Evolutionary conservation across 371 early-diverging fungal genomes (phyloP).

Genomic region (Syncephalastrum sp.): DNA sequence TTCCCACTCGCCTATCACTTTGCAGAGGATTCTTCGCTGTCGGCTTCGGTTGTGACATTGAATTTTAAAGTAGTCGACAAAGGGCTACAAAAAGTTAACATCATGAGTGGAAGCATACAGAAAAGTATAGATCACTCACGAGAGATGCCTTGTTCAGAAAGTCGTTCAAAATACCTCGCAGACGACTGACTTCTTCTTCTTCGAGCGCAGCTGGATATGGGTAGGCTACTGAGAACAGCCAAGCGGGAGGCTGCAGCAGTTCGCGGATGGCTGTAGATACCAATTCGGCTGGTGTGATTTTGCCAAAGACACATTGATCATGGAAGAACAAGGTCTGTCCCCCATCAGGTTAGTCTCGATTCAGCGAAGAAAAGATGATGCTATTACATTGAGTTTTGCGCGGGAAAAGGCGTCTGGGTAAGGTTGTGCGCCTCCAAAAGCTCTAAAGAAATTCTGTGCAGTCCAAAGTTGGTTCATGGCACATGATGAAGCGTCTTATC

Average conservation of each 20-base stretch:
- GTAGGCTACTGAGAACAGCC: constrained; percentile 13
- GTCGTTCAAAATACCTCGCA: constrained; percentile 13
- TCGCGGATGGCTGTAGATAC: constrained; percentile 33
- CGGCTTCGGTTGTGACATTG: constrained; percentile 73
- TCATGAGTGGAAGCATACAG: constrained; percentile 3
- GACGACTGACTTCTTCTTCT: constrained; percentile 6
- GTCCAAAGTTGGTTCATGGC: background rate
- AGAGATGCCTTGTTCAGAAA: constrained; percentile 37
- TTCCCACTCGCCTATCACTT: constrained; percentile 67
- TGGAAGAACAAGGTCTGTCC: constrained; percentile 29
- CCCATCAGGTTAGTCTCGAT: background rate
- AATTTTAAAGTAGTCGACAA: constrained; percentile 60
- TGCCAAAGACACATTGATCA: constrained; percentile 38
- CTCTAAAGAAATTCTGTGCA: constrained; percentile 39
- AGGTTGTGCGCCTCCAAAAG: constrained; percentile 46
- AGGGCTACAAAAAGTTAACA: constrained; percentile 28
- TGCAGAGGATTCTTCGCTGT: constrained; percentile 63
- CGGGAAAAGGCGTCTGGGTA: constrained; percentile 57
- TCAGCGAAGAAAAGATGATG: background rate
- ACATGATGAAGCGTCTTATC: background rate
- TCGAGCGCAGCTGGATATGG: constrained; percentile 15
- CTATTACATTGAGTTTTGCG: constrained; percentile 47
- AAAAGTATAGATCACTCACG: constrained; percentile 17
- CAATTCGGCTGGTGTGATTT: constrained; percentile 13
- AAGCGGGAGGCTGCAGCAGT: constrained; percentile 26